These are phyloP conservation scores for Globisporangium ultimum DNA, from an alignment of 352 stramenopile species.

Conservation along the genomic window DNA sequence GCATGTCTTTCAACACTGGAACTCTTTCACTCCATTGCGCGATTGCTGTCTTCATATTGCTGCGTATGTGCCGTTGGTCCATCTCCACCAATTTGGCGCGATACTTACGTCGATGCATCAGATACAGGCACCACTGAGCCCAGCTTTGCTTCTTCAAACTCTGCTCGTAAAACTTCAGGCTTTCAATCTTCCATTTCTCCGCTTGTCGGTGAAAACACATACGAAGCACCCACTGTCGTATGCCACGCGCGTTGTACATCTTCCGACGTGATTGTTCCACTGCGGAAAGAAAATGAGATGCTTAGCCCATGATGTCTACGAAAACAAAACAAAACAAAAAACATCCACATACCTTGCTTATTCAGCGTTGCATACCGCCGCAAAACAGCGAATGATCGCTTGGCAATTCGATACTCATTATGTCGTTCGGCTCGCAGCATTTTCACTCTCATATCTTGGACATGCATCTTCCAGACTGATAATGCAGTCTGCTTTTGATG, in stretches of 20 bases:
- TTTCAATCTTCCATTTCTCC: neutral
- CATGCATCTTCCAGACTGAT: neutral
- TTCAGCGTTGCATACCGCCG: neutral
- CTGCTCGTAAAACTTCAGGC: neutral
- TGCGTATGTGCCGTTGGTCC: slow-evolving; percentile 9
- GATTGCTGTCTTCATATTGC: neutral
- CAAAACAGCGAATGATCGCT: slow-evolving; percentile 4
- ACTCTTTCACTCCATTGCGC: slow-evolving; percentile 18
- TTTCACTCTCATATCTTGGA: neutral
- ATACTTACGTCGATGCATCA: slow-evolving; percentile 11
- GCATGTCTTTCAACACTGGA: slow-evolving; percentile 24
- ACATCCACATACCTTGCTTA: slow-evolving; percentile 13
- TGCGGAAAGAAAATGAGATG: neutral
- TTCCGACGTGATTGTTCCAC: slow-evolving; percentile 6
- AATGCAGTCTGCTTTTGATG: neutral
- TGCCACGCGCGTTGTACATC: neutral
- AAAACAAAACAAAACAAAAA: neutral
- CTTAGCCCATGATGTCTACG: neutral
- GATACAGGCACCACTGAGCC: slow-evolving; percentile 18
- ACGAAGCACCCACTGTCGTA: slow-evolving; percentile 14
- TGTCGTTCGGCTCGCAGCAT: slow-evolving; percentile 1
- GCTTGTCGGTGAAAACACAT: slow-evolving; percentile 10
- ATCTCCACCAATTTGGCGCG: slow-evolving; percentile 11
- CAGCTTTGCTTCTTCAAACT: slow-evolving; percentile 7
- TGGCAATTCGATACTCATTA: neutral